A percentile compares a stretch with the other conserved stretches of the same genome.
phyloP scores from a whole-genome alignment of 495 filamentous ascomycete genomes.

The Entonaema liquescens region DNA sequence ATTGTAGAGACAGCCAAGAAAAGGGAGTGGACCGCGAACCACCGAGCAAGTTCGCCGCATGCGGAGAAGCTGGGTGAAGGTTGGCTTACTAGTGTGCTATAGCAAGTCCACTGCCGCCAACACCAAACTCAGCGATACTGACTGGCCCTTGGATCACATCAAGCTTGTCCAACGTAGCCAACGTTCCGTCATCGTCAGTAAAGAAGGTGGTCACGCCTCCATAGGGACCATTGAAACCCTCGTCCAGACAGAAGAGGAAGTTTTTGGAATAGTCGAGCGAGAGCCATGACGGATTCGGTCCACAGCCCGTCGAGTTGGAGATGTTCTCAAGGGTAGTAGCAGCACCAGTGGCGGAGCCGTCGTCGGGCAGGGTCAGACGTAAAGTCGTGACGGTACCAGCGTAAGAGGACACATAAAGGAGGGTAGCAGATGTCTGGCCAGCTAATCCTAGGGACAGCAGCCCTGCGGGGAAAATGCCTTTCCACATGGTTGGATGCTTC shows the following conservation, averaged over 20 bases:
- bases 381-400: constrained; percentile 65
- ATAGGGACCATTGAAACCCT: constrained; percentile 52
- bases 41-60: constrained; percentile 26
- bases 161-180: constrained; percentile 49
- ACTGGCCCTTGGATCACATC: constrained; percentile 54
- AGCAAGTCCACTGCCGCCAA: constrained; percentile 51
- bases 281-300: constrained; percentile 67
- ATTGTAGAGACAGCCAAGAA: constrained; percentile 30
- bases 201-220: constrained; percentile 57
- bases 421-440: constrained; percentile 48
- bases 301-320: constrained; percentile 59
- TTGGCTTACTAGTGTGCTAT: constrained; percentile 60
- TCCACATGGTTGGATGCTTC: constrained; percentile 42
- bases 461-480: constrained; percentile 43
- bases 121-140: constrained; percentile 55
- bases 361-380: constrained; percentile 48
- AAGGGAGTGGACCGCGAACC: constrained; percentile 33
- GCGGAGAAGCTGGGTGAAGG: constrained; percentile 25
- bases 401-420: constrained; percentile 70
- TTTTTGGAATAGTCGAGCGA: constrained; percentile 56
- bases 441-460: constrained; percentile 45
- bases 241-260: constrained; percentile 69
- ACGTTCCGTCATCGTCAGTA: constrained; percentile 44
- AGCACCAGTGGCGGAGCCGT: constrained; percentile 32
- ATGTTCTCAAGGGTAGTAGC: constrained; percentile 46